Conservation (phyloP, 805 yeast genomes). For the Schwanniomyces pseudopolymorphus region DNA sequence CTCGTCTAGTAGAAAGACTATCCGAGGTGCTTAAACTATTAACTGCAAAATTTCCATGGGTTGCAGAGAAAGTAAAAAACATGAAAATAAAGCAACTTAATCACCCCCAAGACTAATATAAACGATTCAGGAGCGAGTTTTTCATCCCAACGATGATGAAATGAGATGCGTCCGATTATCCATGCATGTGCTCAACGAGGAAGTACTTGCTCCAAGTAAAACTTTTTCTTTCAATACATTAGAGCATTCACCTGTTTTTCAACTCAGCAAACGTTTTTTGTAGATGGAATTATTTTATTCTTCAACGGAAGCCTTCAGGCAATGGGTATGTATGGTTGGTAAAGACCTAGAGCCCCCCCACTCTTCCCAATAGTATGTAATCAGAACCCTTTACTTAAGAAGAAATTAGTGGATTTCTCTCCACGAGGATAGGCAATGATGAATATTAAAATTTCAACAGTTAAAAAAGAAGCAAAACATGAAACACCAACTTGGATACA, state of each 20-base stretch:
- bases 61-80: slow-evolving; percentile 1
- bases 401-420: neutral
- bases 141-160: neutral
- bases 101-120: neutral
- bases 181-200: neutral
- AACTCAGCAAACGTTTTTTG: neutral
- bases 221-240: neutral
- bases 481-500: too few species aligned
- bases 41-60: neutral
- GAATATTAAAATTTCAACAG: neutral
- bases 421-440: neutral
- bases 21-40: neutral
- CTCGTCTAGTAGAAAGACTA: neutral
- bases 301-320: neutral
- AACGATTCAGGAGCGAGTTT: neutral
- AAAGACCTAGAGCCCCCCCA: neutral
- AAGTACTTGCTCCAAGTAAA: neutral
- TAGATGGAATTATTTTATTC: neutral
- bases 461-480: neutral
- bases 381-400: neutral
- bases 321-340: neutral
- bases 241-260: neutral
- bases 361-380: neutral
- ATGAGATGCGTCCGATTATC: neutral
- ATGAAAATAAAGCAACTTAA: neutral